Evolutionary conservation across 1,139 yeast species (phyloP), one percentile per base, ranked within the genome.

Genomic region (Arxiozyma bovina): DNA sequence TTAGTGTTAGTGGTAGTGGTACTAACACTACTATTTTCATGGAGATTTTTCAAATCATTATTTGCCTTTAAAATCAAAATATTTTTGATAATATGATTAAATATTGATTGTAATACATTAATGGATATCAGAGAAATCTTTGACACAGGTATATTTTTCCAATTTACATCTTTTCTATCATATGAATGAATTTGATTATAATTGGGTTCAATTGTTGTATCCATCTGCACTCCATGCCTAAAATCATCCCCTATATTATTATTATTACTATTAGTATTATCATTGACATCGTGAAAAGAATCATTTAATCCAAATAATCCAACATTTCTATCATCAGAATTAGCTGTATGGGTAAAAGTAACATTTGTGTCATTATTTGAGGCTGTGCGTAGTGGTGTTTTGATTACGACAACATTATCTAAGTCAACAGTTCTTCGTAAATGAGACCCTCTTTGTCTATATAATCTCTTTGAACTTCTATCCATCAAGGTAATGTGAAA

Each of bases 381-480:
- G 17, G 45, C 42, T 45, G 40, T 34, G 6, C 49, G 57, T 22
- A 50, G 21, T 6, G 63, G 63, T 7, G 59, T 60, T 18, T 55
- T 51, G 9, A 61, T 59, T 15, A 61, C 58, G 18, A 59, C 47
- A 20, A 55, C 53, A 42, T 57, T 54, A 40, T 60, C 61, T 23
- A 55, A 58, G 40, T 55, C 59, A 8, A 55, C 62, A 17, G 61
- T 57, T 41, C 53, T 59, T 30, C 69, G 57, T 43, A 61, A 56
- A 20, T 64, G 63, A 42, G 67, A 63, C 23, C 69, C 69, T 18
- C 69, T 56, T 58, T 64, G 69, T 46, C 69, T 55, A 25, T 52
- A 55, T 22, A 57, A 45, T 47, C 51, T 50, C 27, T 50, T 52
- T 15, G 60, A 53, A 43, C 58, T 51, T 45, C 59, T 55, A 51